These are phyloP conservation scores for Pouteria glomerata DNA, from an alignment of 148 eudicot genomes.

Conservation along the genomic window DNA sequence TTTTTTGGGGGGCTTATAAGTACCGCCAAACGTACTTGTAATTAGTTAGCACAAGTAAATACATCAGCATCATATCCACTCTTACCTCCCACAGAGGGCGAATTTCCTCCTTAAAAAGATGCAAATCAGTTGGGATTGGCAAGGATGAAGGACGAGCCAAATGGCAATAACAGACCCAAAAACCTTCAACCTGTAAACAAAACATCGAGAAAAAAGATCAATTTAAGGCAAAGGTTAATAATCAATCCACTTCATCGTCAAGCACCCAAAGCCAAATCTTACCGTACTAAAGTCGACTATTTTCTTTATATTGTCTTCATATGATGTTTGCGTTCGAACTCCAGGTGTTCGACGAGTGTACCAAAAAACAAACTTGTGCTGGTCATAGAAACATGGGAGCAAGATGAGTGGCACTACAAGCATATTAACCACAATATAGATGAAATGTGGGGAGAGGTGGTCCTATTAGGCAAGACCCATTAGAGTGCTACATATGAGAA, in stretches of 20 bases:
- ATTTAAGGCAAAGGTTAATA: neutral
- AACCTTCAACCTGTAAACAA: constrained; percentile 73
- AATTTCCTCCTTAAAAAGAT: constrained; percentile 95
- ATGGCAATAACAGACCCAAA: constrained; percentile 96
- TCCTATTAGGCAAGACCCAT: no score
- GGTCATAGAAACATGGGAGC: constrained; percentile 20
- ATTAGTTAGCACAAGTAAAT: constrained; percentile 9
- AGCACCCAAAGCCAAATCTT: constrained; percentile 9
- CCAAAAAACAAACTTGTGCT: constrained; percentile 90
- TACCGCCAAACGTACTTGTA: no score
- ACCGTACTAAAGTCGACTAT: constrained; percentile 85
- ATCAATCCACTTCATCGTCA: neutral
- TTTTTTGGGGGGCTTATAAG: no score
- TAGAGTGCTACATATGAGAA: no score
- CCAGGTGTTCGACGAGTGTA: constrained; percentile 87
- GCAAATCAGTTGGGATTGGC: constrained; percentile 96
- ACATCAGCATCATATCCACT: neutral
- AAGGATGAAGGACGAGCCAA: constrained; percentile 78
- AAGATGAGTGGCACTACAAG: constrained; percentile 4
- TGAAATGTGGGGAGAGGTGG: neutral
- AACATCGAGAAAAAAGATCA: constrained; percentile 3
- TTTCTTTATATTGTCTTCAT: constrained; percentile 85
- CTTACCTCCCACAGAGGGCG: constrained; percentile 98
- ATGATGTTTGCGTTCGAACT: constrained; percentile 70
- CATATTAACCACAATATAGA: neutral